Conservation (phyloP, 345 rosid species). For the Salix brachista region DNA sequence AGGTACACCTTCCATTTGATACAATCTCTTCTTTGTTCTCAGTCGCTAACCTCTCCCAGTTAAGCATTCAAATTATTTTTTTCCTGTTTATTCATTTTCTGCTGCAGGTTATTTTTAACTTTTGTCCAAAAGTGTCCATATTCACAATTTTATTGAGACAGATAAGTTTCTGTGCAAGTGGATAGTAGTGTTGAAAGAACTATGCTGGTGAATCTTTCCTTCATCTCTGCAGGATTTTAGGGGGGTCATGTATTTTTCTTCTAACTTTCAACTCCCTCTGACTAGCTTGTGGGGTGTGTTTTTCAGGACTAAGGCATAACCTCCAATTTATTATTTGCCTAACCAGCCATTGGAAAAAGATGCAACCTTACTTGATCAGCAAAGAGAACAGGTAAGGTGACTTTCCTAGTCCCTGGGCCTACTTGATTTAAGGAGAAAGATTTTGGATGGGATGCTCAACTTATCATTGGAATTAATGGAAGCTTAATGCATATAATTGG, state of each 20-base stretch:
- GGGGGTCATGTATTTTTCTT: constrained; percentile 24
- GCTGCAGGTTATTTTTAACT: constrained; percentile 95
- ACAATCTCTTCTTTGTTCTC: not conserved
- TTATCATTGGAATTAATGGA: too few relatives aligned
- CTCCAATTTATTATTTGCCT: constrained; percentile 71
- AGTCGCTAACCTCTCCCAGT: not conserved
- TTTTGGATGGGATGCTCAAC: not conserved
- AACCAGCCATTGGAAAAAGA: constrained; percentile 64
- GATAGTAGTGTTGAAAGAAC: constrained; percentile 51
- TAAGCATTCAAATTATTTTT: constrained; percentile 7
- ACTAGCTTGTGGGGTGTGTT: constrained; percentile 26
- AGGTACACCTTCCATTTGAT: constrained; percentile 42
- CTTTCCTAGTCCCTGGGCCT: not conserved
- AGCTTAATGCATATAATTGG: not conserved
- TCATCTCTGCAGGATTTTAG: constrained; percentile 33
- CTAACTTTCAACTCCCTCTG: constrained; percentile 13
- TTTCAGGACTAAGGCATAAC: constrained; percentile 90
- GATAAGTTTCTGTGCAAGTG: constrained; percentile 93
- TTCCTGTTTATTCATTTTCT: constrained; percentile 5
- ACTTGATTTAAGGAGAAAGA: not conserved
- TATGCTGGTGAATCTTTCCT: constrained; percentile 28
- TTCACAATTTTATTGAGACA: constrained; percentile 91
- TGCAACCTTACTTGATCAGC: constrained; percentile 46
- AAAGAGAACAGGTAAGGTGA: constrained; percentile 58
- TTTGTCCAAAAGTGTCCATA: constrained; percentile 98